phyloP scores from a whole-genome alignment of 2,329 filamentous ascomycete species.

The Aspergillus sojae region DNA sequence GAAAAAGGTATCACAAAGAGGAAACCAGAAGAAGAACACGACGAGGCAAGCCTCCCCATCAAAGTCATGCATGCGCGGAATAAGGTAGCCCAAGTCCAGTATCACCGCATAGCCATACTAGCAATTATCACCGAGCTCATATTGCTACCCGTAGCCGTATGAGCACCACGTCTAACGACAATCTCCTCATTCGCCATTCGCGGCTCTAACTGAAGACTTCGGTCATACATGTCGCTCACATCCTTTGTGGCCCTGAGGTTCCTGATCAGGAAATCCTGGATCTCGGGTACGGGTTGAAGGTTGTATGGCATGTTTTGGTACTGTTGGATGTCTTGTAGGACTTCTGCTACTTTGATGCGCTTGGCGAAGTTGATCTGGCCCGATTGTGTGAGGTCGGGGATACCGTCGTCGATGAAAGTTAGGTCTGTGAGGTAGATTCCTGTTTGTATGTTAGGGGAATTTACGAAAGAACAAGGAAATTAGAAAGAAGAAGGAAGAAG shows the following conservation, averaged over 20 bases:
- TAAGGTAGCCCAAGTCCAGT: too few relatives aligned
- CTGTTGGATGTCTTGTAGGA: slow-evolving; percentile 68
- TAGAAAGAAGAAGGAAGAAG: too few relatives aligned
- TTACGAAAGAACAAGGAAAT: too few relatives aligned
- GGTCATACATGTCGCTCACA: slow-evolving; percentile 96
- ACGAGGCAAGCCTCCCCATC: too few relatives aligned
- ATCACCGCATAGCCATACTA: slow-evolving; percentile 17
- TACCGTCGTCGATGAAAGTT: slow-evolving; percentile 95
- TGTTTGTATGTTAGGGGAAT: slow-evolving; percentile 35
- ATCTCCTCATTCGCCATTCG: slow-evolving; percentile 94
- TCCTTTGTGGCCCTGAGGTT: slow-evolving; percentile 91
- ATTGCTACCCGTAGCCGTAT: slow-evolving; percentile 18
- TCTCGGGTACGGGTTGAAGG: slow-evolving; percentile 78
- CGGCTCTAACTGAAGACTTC: slow-evolving; percentile 85
- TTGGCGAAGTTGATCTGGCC: slow-evolving; percentile 66
- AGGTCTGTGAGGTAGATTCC: slow-evolving; percentile 92
- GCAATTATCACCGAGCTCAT: slow-evolving; percentile 22
- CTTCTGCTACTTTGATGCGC: slow-evolving; percentile 22
- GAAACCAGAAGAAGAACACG: background rate
- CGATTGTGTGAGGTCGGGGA: slow-evolving; percentile 87
- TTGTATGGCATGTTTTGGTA: slow-evolving; percentile 93
- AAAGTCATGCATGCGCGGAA: too few relatives aligned
- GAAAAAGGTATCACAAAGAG: background rate
- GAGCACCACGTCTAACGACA: slow-evolving; percentile 57
- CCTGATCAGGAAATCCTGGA: slow-evolving; percentile 76